These are phyloP conservation scores for Tetrapisispora fleetii DNA, from an alignment of 805 yeast genomes.

Conservation along the genomic window DNA sequence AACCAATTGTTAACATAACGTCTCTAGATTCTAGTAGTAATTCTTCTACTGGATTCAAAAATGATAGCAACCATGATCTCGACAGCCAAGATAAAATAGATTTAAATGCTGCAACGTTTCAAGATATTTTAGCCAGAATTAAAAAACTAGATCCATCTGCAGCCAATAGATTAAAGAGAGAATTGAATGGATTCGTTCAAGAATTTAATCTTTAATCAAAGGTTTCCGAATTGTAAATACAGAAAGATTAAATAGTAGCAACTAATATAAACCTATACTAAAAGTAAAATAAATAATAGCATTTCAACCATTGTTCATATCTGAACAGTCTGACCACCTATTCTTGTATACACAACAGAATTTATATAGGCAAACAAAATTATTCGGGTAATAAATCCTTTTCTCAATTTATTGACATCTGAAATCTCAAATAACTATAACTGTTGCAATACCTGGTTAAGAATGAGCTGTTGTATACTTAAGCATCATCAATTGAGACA, in stretches of 20 bases:
- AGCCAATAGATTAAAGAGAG: slow-evolving; percentile 14
- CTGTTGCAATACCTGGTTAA: too few relatives aligned
- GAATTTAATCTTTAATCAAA: slow-evolving; percentile 13
- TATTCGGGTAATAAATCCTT: background rate
- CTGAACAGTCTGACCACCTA: too few relatives aligned
- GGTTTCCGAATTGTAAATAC: background rate
- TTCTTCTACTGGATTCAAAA: slow-evolving; percentile 16
- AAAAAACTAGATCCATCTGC: slow-evolving; percentile 17
- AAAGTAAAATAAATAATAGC: background rate
- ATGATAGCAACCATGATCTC: slow-evolving; percentile 2
- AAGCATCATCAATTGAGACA: background rate
- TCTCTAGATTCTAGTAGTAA: slow-evolving; percentile 13
- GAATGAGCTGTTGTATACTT: too few relatives aligned
- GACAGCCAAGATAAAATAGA: slow-evolving; percentile 16
- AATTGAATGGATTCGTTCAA: slow-evolving; percentile 20
- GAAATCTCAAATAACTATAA: background rate
- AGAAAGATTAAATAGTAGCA: too few relatives aligned
- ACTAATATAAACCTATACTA: too few relatives aligned
- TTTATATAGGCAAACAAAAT: too few relatives aligned
- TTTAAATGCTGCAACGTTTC: slow-evolving; percentile 21
- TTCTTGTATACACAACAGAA: too few relatives aligned
- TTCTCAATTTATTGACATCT: too few relatives aligned
- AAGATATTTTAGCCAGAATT: slow-evolving; percentile 23
- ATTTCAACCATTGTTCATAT: too few relatives aligned
- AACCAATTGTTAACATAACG: slow-evolving; percentile 19